Evolutionary conservation across 2,329 filamentous ascomycete species (phyloP).

Genomic region (Graphium sp.): DNA sequence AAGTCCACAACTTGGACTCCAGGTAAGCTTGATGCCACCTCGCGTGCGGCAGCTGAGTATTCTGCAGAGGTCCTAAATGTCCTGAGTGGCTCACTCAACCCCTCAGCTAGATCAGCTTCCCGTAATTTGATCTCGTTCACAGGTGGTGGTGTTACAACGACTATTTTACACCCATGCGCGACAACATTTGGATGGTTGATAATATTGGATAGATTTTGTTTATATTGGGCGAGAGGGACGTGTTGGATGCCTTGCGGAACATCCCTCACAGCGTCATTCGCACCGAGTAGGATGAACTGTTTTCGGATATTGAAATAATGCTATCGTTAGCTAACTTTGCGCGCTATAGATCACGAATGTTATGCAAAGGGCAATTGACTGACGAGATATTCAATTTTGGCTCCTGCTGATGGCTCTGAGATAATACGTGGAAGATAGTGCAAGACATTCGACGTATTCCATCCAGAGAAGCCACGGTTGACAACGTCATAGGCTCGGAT

Average conservation of each 20-base stretch:
- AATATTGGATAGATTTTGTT: slow-evolving; percentile 53
- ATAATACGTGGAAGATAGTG: slow-evolving; percentile 54
- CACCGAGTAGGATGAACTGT: slow-evolving; percentile 74
- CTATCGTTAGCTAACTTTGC: too few species aligned
- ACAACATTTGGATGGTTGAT: slow-evolving; percentile 52
- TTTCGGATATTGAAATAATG: too few species aligned
- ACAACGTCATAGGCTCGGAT: slow-evolving; percentile 68
- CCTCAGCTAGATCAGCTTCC: slow-evolving; percentile 25
- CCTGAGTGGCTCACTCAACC: slow-evolving; percentile 24
- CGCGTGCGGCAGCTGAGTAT: slow-evolving; percentile 43
- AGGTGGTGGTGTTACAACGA: slow-evolving; percentile 71
- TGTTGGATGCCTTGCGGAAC: slow-evolving; percentile 51
- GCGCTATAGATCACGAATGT: too few species aligned
- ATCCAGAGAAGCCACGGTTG: slow-evolving; percentile 77
- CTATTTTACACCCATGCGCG: slow-evolving; percentile 54
- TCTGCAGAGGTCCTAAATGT: slow-evolving; percentile 29
- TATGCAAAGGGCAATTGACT: slow-evolving; percentile 10
- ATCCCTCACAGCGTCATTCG: slow-evolving; percentile 71
- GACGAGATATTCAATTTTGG: slow-evolving; percentile 52
- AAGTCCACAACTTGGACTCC: slow-evolving; percentile 62
- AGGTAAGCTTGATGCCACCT: slow-evolving; percentile 50
- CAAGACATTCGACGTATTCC: slow-evolving; percentile 63
- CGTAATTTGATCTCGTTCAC: slow-evolving; percentile 57
- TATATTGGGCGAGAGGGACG: slow-evolving; percentile 54
- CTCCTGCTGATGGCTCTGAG: too few species aligned